Percentiles rank a stretch among this genome's conserved stretches.
These are phyloP conservation scores for Exsudoporus frostii DNA, from an alignment of 768 basidiomycete species.

Conservation along the genomic window DNA sequence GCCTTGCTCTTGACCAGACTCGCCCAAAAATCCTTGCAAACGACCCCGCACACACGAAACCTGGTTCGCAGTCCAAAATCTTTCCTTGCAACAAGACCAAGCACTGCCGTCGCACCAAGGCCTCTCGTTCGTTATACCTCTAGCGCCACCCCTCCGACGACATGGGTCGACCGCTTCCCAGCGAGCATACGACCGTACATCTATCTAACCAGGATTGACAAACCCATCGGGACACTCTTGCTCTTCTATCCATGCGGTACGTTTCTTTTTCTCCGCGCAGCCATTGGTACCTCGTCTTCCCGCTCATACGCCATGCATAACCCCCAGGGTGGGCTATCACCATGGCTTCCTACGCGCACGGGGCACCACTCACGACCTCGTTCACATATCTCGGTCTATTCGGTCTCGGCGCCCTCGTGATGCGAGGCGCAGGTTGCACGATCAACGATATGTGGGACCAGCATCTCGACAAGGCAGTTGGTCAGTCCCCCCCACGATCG, in stretches of 20 bases:
- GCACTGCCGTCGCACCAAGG: not conserved
- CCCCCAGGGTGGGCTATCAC: conserved; percentile 92
- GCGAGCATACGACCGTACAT: conserved; percentile 68
- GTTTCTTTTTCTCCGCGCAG: conserved; percentile 27
- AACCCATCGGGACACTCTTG: conserved; percentile 90
- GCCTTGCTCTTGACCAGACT: conserved; percentile 3
- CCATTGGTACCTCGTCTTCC: not conserved
- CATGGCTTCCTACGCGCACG: conserved; percentile 85
- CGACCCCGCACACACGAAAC: not conserved
- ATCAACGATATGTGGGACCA: conserved; percentile 99
- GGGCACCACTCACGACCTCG: conserved; percentile 63
- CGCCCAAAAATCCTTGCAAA: not conserved
- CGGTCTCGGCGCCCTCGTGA: conserved; percentile 85
- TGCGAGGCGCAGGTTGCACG: conserved; percentile 98
- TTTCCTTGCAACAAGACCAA: not conserved
- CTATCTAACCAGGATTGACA: conserved; percentile 86
- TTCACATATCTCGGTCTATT: conserved; percentile 79
- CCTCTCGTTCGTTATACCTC: conserved; percentile 16
- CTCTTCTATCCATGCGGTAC: conserved; percentile 93
- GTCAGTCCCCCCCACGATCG: conserved; percentile 37
- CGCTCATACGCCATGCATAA: not conserved
- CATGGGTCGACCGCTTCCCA: conserved; percentile 73
- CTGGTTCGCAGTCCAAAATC: not conserved
- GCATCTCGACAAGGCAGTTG: conserved; percentile 87
- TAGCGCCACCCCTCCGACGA: conserved; percentile 21